Percentiles rank a stretch among this genome's conserved stretches.
These are phyloP conservation scores for Monilinia fructicola DNA, from an alignment of 2,329 filamentous ascomycete species.

Conservation along the genomic window DNA sequence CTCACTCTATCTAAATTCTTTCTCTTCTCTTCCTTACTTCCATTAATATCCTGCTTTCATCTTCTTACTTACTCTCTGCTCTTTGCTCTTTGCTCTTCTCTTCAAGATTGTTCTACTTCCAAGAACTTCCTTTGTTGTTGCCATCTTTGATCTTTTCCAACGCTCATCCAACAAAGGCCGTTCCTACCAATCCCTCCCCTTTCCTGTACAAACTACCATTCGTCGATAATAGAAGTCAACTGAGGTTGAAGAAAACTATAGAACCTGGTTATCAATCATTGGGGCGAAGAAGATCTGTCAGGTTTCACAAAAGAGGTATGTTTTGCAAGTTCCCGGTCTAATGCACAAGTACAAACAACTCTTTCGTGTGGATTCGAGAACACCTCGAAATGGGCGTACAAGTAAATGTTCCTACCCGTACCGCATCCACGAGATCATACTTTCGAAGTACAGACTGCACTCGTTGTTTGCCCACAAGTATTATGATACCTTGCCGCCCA, in stretches of 20 bases:
- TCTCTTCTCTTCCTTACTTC: constrained; percentile 2
- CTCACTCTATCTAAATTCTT: constrained; percentile 2
- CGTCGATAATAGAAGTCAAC: not conserved
- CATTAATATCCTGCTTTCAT: constrained; percentile 5
- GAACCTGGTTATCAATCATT: constrained; percentile 1
- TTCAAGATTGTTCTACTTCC: not conserved
- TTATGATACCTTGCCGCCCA: constrained; percentile 7
- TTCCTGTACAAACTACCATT: constrained; percentile 11
- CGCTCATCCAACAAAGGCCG: constrained; percentile 13
- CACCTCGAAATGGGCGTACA: constrained; percentile 17
- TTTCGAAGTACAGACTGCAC: constrained; percentile 8
- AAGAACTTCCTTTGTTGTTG: constrained; percentile 17
- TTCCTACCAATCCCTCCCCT: constrained; percentile 20
- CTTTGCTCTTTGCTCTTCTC: constrained; percentile 9
- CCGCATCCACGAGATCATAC: constrained; percentile 20
- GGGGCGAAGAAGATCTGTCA: constrained; percentile 15
- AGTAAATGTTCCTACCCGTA: constrained; percentile 19
- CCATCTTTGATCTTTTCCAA: not conserved
- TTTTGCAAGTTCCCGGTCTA: constrained; percentile 14
- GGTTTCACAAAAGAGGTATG: constrained; percentile 22
- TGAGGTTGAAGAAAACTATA: not conserved
- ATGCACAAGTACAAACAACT: constrained; percentile 21
- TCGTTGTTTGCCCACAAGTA: constrained; percentile 20
- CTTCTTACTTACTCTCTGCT: not conserved
- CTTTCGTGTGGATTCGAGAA: constrained; percentile 20